Evolutionary conservation across 208 protist genomes (phyloP).

Genomic region (Novymonas esmeraldas): DNA sequence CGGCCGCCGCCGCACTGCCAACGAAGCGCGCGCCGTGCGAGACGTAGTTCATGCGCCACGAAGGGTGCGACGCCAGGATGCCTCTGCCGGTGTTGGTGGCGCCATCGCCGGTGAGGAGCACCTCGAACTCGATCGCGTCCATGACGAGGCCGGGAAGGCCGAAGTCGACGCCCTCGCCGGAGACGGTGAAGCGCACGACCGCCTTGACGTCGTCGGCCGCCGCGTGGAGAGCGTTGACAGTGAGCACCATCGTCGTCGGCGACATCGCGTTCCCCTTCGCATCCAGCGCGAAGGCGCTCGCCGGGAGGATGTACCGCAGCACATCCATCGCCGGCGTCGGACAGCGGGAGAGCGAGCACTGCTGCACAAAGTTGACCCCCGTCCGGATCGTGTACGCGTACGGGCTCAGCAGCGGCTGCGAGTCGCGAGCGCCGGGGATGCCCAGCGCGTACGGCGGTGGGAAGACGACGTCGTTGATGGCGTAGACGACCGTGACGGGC

Average conservation of each 20-base stretch:
- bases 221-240: constrained; percentile 24
- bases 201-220: constrained; percentile 18
- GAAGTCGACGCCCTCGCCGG: constrained; percentile 51
- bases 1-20: background rate
- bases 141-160: constrained; percentile 46
- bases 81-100: background rate
- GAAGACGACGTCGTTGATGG: constrained; percentile 78
- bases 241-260: constrained; percentile 40
- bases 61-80: background rate
- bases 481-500: constrained; percentile 50
- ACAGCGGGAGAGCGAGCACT: constrained; percentile 45
- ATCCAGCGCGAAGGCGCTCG: constrained; percentile 40
- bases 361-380: constrained; percentile 82
- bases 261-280: background rate
- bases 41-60: constrained; percentile 23
- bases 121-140: constrained; percentile 71
- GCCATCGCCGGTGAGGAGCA: constrained; percentile 19
- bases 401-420: constrained; percentile 33
- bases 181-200: constrained; percentile 67
- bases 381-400: constrained; percentile 60
- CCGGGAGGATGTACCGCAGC: constrained; percentile 49
- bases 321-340: constrained; percentile 60
- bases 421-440: constrained; percentile 34
- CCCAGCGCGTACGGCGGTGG: constrained; percentile 53
- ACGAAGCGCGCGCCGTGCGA: constrained; percentile 32